Evolutionary conservation across 2,329 filamentous ascomycete genomes (phyloP).

Genomic region (Periconia sp.): DNA sequence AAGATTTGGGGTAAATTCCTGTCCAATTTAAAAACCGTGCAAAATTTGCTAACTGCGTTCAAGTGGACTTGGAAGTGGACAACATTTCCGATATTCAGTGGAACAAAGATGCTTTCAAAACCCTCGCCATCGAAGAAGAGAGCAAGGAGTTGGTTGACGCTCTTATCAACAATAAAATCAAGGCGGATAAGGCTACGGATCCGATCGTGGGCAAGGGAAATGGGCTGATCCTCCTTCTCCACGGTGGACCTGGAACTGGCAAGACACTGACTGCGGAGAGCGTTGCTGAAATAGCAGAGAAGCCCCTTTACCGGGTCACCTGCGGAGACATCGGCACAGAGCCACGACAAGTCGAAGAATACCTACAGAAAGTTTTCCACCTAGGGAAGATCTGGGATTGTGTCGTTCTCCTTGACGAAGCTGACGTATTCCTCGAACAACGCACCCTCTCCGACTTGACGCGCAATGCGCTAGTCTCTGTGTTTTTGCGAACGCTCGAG

Average conservation of each 20-base stretch:
- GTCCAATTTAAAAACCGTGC: background rate
- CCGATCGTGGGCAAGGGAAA: conserved; percentile 54
- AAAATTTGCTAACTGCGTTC: background rate
- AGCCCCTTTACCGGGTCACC: conserved; percentile 56
- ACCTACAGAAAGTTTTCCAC: conserved; percentile 77
- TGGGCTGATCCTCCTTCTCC: conserved; percentile 58
- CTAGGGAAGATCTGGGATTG: conserved; percentile 71
- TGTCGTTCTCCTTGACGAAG: conserved; percentile 76
- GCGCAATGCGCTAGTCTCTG: conserved; percentile 81
- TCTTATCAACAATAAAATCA: background rate
- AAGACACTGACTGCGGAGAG: too few relatives aligned
- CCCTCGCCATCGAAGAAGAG: background rate
- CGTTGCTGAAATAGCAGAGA: conserved; percentile 54
- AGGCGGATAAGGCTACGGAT: conserved; percentile 4
- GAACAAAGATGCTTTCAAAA: conserved; percentile 2
- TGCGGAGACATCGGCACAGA: conserved; percentile 57
- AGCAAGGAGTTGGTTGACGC: conserved; percentile 1
- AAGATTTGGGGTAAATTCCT: conserved; percentile 5
- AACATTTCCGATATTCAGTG: conserved; percentile 2
- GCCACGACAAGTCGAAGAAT: conserved; percentile 49
- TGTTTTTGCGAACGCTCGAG: conserved; percentile 83
- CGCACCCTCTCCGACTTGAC: conserved; percentile 79
- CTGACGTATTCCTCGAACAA: conserved; percentile 54
- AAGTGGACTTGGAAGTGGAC: conserved; percentile 2
- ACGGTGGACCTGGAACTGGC: too few relatives aligned